Evolutionary conservation across 2,329 filamentous ascomycete genomes (phyloP).

Genomic region (Xylaria polymorpha): DNA sequence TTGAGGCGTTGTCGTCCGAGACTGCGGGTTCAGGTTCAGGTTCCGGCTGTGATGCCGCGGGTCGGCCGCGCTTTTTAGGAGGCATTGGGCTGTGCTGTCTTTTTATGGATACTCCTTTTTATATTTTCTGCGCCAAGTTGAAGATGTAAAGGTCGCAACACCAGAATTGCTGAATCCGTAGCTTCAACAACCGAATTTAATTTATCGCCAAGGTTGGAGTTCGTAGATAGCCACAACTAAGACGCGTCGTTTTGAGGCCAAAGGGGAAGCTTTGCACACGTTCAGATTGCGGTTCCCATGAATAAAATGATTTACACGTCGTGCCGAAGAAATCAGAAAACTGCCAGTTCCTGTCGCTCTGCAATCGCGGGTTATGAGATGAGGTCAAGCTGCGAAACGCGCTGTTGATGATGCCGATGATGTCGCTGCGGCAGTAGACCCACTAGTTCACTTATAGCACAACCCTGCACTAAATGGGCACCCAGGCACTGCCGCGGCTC

Average conservation of each 20-base stretch:
- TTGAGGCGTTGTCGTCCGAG: conserved; percentile 19
- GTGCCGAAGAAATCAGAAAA: not conserved
- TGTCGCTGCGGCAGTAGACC: not conserved
- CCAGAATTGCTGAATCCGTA: not conserved
- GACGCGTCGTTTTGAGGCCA: conserved; percentile 24
- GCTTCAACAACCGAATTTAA: not conserved
- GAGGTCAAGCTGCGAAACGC: not conserved
- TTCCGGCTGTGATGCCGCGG: conserved; percentile 28
- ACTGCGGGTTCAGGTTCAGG: conserved; percentile 20
- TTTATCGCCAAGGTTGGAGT: not conserved
- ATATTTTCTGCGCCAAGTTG: not conserved
- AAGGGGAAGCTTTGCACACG: not conserved
- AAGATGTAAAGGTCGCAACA: not conserved
- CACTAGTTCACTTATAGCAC: not conserved
- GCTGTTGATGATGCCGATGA: conserved; percentile 3
- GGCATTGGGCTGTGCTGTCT: conserved; percentile 38
- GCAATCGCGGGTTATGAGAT: not conserved
- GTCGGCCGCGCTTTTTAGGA: conserved; percentile 41
- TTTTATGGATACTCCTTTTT: not conserved
- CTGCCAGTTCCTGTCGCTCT: not conserved
- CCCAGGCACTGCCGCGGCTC: not conserved
- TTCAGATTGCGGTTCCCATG: too few relatives aligned
- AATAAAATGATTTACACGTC: conserved; percentile 4
- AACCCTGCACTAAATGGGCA: conserved; percentile 12
- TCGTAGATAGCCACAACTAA: not conserved